Base-by-base conservation (phyloP, 768 basidiomycete genomes). In the Naganishia onofrii region DNA sequence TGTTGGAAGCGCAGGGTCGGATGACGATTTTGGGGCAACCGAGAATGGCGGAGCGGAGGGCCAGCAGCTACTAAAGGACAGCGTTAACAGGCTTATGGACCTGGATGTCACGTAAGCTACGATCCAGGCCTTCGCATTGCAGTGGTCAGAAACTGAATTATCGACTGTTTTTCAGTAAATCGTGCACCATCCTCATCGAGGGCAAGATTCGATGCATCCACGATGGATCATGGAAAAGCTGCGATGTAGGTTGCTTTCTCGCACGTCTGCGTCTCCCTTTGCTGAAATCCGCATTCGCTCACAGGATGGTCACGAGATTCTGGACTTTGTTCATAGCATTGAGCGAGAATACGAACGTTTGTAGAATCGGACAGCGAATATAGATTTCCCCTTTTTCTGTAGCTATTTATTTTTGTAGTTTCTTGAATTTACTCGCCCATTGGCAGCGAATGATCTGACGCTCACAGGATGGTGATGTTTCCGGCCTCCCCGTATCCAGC, bases 151-250 rank as follows among this genome's bases (percentile, higher is more conserved):
- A 42, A n/a, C 42, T 63, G 60, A 63, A 69, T 48, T 56, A 68
- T 65, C 44, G 17, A 21, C 38, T 56, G 46, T 15, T n/a, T 32
- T 46, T 67, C 75, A 90, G 88, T 67, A 93, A 88, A 82, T 93
- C 92, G 77, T 96, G 93, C 82, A 93, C 93, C 8, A 84, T 97
- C 54, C 75, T 92, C 46, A 90, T 97, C 75, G 89, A 86, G 74
- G 79, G 73, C 44, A 42, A 76, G 74, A 8, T 79, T 73, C 51
- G 76, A 76, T 72, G 79, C 77, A 72, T 72, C n/a, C 71, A 72
- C 54, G 71, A 72, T 36, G 71, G 84, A 9, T 85, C 82, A 58
- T 93, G 92, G 91, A 87, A 89, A 76, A 81, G 88, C 55, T 94
- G 90, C 78, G 87, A 90, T 81, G 90, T 90, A 75, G 77, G 85